Evolutionary conservation across 139 green algal genomes (phyloP).

Genomic region (Closterium sp.): DNA sequence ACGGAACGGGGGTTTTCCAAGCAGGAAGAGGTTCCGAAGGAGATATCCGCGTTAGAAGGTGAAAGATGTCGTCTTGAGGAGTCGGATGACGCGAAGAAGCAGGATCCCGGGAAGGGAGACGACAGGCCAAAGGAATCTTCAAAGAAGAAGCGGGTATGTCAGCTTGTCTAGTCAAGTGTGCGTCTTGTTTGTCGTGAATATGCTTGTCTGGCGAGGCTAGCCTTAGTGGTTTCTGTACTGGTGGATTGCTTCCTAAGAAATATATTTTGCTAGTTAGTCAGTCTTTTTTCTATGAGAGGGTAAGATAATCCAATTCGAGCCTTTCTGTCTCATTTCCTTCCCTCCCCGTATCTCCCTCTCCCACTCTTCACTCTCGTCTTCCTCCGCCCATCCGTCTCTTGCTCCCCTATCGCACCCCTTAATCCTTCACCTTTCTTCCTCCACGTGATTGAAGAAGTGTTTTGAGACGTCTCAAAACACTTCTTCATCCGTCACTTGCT

Average conservation of each 20-base stretch:
- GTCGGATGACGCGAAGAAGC: neutral
- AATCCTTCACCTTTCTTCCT: neutral
- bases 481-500: neutral
- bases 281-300: neutral
- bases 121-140: neutral
- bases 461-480: too few relatives aligned
- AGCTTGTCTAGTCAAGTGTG: neutral
- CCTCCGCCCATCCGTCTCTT: neutral
- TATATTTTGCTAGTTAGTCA: neutral
- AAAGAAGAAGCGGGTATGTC: neutral
- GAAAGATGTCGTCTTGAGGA: neutral
- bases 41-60: neutral
- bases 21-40: neutral
- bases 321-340: neutral
- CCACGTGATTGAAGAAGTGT: too few relatives aligned
- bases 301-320: neutral
- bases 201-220: neutral
- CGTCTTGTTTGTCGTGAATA: neutral
- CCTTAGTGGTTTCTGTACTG: too few relatives aligned
- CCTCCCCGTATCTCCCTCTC: neutral
- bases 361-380: neutral
- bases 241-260: too few relatives aligned
- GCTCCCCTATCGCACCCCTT: neutral
- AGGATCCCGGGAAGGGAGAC: neutral
- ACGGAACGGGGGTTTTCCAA: neutral